phyloP scores from a whole-genome alignment of 768 basidiomycete species.

The Boletus fagicola region DNA sequence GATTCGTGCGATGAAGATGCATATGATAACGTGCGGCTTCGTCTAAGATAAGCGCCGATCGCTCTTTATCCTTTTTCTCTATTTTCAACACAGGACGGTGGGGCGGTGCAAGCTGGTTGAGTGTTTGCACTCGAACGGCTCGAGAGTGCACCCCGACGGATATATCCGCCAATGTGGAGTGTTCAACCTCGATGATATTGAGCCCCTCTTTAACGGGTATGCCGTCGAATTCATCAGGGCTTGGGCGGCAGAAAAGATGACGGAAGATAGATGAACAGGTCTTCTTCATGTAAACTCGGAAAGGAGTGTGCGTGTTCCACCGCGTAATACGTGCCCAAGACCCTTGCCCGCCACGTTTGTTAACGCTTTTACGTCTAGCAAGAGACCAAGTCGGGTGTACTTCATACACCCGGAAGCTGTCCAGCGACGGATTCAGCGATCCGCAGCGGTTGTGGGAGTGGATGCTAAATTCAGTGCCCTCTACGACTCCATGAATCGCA shows the following conservation, averaged over 20 bases:
- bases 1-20: conserved; percentile 54
- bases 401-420: conserved; percentile 48
- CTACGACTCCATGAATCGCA: conserved; percentile 59
- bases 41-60: conserved; percentile 44
- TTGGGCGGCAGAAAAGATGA: conserved; percentile 40
- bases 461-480: conserved; percentile 59
- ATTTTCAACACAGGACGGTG: conserved; percentile 40
- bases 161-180: conserved; percentile 47
- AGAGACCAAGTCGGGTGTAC: conserved; percentile 60
- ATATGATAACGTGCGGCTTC: conserved; percentile 60
- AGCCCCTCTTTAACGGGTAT: conserved; percentile 40
- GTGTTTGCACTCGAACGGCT: conserved; percentile 44
- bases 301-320: conserved; percentile 56
- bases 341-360: conserved; percentile 34
- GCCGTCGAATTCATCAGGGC: conserved; percentile 32
- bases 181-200: conserved; percentile 46
- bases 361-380: conserved; percentile 41
- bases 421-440: conserved; percentile 54
- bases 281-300: conserved; percentile 51
- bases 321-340: conserved; percentile 55
- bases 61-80: conserved; percentile 33
- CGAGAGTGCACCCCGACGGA: conserved; percentile 44
- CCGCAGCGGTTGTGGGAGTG: conserved; percentile 62
- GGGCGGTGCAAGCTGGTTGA: conserved; percentile 41
- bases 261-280: conserved; percentile 48